Evolutionary conservation across 202 grass and related monocot genomes (phyloP).

Genomic region (Brachypodium distachyon): DNA sequence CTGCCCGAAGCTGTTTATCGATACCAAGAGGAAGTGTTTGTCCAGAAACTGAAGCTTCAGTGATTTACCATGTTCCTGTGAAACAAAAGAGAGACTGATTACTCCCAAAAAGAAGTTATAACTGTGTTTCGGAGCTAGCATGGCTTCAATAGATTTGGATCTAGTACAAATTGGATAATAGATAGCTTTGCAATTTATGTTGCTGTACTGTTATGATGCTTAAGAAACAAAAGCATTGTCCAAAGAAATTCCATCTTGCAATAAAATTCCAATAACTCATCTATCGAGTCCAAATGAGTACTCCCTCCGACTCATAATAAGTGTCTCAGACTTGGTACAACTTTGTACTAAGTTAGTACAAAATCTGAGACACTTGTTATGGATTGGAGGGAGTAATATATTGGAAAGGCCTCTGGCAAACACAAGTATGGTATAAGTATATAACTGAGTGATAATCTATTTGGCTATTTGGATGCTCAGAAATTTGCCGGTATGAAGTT

Average conservation of each 20-base stretch:
- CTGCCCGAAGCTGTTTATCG: constrained; percentile 72
- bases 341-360: no score
- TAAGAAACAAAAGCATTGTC: not conserved
- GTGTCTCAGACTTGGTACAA: no score
- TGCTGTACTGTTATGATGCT: not conserved
- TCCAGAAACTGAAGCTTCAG: constrained; percentile 84
- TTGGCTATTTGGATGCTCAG: not conserved
- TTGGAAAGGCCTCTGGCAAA: not conserved
- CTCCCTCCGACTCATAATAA: no score
- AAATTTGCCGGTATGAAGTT: not conserved
- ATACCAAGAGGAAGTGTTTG: constrained; percentile 79
- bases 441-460: not conserved
- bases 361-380: no score
- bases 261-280: not conserved
- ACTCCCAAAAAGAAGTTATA: not conserved
- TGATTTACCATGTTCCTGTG: constrained; percentile 62
- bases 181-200: not conserved
- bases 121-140: not conserved
- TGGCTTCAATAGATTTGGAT: not conserved
- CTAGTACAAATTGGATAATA: not conserved
- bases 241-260: not conserved
- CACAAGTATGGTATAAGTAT: not conserved
- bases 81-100: not conserved
- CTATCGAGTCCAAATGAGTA: no score
- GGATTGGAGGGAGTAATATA: no score